Conservation (phyloP, 495 filamentous ascomycete genomes). For the Lichenothelia convexa region DNA sequence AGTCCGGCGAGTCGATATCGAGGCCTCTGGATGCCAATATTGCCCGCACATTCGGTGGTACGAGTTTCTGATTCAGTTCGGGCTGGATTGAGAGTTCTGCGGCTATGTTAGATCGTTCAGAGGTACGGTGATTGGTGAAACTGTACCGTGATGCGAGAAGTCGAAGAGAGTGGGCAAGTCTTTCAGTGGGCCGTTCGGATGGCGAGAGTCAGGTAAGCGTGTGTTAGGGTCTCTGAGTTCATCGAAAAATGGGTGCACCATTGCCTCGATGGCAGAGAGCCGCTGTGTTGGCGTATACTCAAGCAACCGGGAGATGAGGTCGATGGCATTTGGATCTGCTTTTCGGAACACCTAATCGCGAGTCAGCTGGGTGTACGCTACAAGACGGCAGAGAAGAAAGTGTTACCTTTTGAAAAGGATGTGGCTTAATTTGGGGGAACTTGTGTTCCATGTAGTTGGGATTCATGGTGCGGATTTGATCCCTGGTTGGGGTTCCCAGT, state of each 20-base stretch:
- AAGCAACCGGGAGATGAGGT: conserved; percentile 78
- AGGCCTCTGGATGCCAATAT: conserved; percentile 58
- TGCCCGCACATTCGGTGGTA: conserved; percentile 64
- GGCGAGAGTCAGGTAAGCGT: conserved; percentile 80
- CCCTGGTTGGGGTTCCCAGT: conserved; percentile 87
- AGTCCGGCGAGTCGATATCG: conserved; percentile 65
- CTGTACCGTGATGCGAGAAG: conserved; percentile 80
- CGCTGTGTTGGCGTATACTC: conserved; percentile 97
- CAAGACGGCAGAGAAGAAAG: neutral
- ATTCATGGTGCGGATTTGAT: conserved; percentile 99
- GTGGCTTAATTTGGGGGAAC: conserved; percentile 98
- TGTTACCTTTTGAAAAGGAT: conserved; percentile 83
- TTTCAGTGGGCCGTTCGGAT: conserved; percentile 52
- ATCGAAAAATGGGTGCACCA: conserved; percentile 98
- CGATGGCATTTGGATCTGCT: conserved; percentile 80
- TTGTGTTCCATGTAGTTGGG: conserved; percentile 99
- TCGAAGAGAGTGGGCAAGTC: conserved; percentile 83
- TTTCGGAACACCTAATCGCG: conserved; percentile 68
- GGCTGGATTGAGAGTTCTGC: conserved; percentile 90
- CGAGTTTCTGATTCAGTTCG: conserved; percentile 66
- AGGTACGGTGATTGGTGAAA: neutral
- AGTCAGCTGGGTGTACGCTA: neutral
- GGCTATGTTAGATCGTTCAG: conserved; percentile 3
- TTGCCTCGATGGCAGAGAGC: conserved; percentile 82
- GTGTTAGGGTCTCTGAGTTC: conserved; percentile 81